Base-by-base conservation (phyloP, 352 stramenopile species). In the Labyrinthula sp. region DNA sequence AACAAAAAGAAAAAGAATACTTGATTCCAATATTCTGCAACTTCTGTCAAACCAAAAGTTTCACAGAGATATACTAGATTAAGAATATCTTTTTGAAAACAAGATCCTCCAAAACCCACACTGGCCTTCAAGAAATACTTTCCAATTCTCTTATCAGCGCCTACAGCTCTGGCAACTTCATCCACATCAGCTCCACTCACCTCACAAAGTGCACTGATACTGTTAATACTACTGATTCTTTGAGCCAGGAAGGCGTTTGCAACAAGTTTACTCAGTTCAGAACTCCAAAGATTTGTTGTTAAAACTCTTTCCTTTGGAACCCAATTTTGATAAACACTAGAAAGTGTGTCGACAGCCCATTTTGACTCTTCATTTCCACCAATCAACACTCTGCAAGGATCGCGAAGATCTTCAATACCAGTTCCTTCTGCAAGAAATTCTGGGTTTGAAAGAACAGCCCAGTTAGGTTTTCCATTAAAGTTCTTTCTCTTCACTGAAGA, bases 361-460 rank as follows among this genome's bases (percentile, higher is more conserved):
- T 66, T 65, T 24, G 86, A 85, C 20, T 71, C 75, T 63, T 94
- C 78, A 18, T 89, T 72, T 30, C 88, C 88, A 34, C 91, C 91
- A 61, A 99, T 97, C 14, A 99, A 66, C 18, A 99, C 87, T 45
- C 91, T 87, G 54, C 77, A 82, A 1, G 91, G 89, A 21, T 66
- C 61, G 48, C 88, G 72, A 27, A 99, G 67, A 65, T 99, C 88
- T 15, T 75, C 62, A 25, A 99, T 88, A 27, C 89, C 91, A 6
- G 89, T 97, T 40, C 91, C 91, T 64, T 99, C 91, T 0, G 88
- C 88, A 40, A 99, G 70, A 63, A 99, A 99, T 71, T 99, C 91
- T 2, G 91, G 91, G 63, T 98, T 99, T 9, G 72, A 92, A 38
- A 98, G 66, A 40, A 99, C 87, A 56, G 95, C 77, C 45, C 95